phyloP scores from a whole-genome alignment of 768 basidiomycete genomes.

The Amanita muscaria region DNA sequence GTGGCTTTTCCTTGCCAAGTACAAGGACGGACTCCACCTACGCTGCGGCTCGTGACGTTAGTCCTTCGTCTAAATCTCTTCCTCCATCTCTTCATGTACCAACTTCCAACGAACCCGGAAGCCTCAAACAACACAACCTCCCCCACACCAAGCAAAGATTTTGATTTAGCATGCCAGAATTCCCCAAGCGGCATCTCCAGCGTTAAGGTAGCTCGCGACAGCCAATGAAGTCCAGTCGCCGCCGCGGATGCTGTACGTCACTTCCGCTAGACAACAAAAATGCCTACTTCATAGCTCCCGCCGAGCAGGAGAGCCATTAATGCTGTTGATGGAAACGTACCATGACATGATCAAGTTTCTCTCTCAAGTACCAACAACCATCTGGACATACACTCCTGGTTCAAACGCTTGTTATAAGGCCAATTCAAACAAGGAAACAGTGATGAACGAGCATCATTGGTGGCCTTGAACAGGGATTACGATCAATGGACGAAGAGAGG shows the following conservation, averaged over 20 bases:
- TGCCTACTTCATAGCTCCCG: constrained; percentile 36
- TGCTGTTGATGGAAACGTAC: constrained; percentile 56
- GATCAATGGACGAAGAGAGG: constrained; percentile 26
- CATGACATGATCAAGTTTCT: constrained; percentile 56
- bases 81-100: constrained; percentile 8
- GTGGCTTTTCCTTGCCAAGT: neutral
- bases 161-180: no score
- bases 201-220: constrained; percentile 20
- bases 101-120: constrained; percentile 15
- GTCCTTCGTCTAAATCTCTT: constrained; percentile 9
- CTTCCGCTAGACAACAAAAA: constrained; percentile 20
- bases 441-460: constrained; percentile 22
- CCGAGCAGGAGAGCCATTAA: constrained; percentile 41
- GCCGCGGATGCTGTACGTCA: constrained; percentile 28
- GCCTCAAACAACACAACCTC: constrained; percentile 13
- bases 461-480: constrained; percentile 13
- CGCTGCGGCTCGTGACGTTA: neutral
- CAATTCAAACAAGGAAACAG: constrained; percentile 34
- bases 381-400: constrained; percentile 58
- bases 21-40: constrained; percentile 11
- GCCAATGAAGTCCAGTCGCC: constrained; percentile 16
- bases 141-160: no score
- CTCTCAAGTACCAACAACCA: constrained; percentile 57
- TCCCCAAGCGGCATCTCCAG: constrained; percentile 11
- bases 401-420: constrained; percentile 39